Conservation (phyloP, 2,329 filamentous ascomycete species). For the Phyllachora maydis region DNA sequence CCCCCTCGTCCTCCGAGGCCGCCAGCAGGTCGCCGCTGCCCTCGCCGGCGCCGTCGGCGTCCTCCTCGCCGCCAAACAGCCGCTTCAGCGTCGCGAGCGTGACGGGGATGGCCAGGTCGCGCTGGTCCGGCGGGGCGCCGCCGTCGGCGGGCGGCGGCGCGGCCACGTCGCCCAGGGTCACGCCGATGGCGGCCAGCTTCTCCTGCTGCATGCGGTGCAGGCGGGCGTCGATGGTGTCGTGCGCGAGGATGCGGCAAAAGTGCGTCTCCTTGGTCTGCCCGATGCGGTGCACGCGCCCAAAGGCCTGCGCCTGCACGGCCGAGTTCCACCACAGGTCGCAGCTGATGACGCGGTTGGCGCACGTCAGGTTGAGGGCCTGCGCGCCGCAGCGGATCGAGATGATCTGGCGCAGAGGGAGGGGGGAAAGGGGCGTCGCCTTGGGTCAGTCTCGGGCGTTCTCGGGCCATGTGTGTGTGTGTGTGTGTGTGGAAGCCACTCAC, state of each 20-base stretch:
- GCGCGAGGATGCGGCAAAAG: constrained; percentile 34
- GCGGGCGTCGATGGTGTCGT: constrained; percentile 33
- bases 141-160: too few species aligned
- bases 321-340: constrained; percentile 42
- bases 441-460: too few species aligned
- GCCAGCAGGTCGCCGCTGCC: neutral
- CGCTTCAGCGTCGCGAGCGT: neutral
- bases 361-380: constrained; percentile 17
- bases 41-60: neutral
- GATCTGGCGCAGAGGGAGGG: constrained; percentile 8
- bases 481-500: constrained; percentile 9
- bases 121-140: too few species aligned
- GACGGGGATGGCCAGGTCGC: neutral
- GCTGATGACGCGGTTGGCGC: constrained; percentile 29
- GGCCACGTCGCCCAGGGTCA: constrained; percentile 7
- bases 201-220: constrained; percentile 30
- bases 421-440: constrained; percentile 1
- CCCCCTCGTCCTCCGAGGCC: neutral
- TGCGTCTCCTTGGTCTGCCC: constrained; percentile 40
- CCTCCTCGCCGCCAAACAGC: neutral
- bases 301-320: constrained; percentile 38
- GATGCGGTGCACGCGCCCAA: constrained; percentile 38
- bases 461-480: too few species aligned
- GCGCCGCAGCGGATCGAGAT: constrained; percentile 13
- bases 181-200: constrained; percentile 26